Evolutionary conservation across 768 basidiomycete genomes (phyloP).

Genomic region (Tremella fuciformis): DNA sequence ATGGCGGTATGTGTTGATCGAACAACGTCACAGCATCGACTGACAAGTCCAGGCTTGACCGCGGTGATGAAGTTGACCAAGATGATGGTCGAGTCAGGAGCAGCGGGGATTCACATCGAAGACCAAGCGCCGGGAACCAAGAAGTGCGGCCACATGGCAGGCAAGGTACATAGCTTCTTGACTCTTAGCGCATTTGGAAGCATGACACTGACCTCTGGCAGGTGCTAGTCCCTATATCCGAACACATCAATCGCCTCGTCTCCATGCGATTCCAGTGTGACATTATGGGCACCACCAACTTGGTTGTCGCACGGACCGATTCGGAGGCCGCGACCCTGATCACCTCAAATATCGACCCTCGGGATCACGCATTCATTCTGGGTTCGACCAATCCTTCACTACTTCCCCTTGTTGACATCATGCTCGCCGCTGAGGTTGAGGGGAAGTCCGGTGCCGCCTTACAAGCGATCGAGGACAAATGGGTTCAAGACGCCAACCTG

Average conservation of each 20-base stretch:
- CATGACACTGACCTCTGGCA: conserved; percentile 55
- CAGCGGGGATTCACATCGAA: conserved; percentile 95
- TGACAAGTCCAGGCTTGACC: conserved; percentile 64
- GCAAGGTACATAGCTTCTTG: conserved; percentile 43
- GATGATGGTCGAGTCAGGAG: conserved; percentile 97
- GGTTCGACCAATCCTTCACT: conserved; percentile 76
- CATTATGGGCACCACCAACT: conserved; percentile 95
- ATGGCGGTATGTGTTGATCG: conserved; percentile 58
- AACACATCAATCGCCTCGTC: conserved; percentile 96
- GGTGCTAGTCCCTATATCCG: conserved; percentile 92
- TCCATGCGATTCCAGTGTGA: conserved; percentile 97
- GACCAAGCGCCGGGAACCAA: conserved; percentile 98
- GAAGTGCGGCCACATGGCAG: conserved; percentile 61
- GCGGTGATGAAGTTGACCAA: conserved; percentile 98
- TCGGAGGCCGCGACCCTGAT: conserved; percentile 97
- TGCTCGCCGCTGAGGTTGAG: conserved; percentile 76
- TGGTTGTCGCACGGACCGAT: conserved; percentile 89
- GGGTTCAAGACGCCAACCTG: conserved; percentile 74
- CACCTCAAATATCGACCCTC: conserved; percentile 90
- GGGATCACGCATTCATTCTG: conserved; percentile 97
- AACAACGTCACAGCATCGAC: not conserved
- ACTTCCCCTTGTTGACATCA: conserved; percentile 68
- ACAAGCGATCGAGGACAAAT: conserved; percentile 80
- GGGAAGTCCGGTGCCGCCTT: conserved; percentile 77
- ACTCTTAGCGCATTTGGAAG: not conserved